phyloP scores from a whole-genome alignment of 345 rosid species.

The Physaria fendleri region DNA sequence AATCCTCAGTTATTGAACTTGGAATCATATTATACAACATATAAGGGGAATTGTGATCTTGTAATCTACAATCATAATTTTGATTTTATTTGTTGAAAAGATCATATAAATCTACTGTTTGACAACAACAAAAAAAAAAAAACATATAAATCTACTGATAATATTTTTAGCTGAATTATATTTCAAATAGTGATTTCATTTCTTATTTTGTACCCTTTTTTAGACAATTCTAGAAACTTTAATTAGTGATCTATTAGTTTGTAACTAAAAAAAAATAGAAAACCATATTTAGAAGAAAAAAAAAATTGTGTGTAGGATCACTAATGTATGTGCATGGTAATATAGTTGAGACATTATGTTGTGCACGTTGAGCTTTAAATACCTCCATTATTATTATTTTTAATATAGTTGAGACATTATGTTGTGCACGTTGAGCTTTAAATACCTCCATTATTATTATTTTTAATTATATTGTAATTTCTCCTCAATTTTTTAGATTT shows the following conservation, averaged over 20 bases:
- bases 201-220: conserved; percentile 19
- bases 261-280: conserved; percentile 20
- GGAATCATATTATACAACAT: too few species aligned
- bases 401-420: conserved; percentile 30
- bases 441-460: background rate
- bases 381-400: too few species aligned
- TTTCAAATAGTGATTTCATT: conserved; percentile 22
- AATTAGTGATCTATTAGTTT: conserved; percentile 10
- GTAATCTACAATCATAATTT: too few species aligned
- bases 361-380: conserved; percentile 25
- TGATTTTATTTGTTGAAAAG: too few species aligned
- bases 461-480: background rate
- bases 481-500: too few species aligned
- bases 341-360: conserved; percentile 29
- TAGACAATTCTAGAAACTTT: conserved; percentile 18
- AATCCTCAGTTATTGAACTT: too few species aligned
- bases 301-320: background rate
- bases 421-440: conserved; percentile 28
- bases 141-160: conserved; percentile 4
- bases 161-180: background rate
- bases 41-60: too few species aligned
- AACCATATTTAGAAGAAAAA: conserved; percentile 2
- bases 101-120: too few species aligned
- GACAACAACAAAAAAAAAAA: too few species aligned
- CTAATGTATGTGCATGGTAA: conserved; percentile 3